phyloP scores from a whole-genome alignment of 306 rosid species.

The Bauhinia variegata region DNA sequence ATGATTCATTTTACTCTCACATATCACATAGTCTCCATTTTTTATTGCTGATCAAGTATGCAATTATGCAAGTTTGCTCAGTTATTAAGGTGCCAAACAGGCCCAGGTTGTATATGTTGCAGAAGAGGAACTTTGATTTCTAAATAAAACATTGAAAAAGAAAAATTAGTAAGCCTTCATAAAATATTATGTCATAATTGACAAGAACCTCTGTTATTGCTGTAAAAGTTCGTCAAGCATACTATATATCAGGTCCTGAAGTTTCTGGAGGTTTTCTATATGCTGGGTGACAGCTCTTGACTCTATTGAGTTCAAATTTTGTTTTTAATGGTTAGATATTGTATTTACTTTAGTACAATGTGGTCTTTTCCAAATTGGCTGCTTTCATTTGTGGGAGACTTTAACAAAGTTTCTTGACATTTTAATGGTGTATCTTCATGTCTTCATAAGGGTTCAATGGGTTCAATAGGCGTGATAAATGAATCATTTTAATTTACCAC shows the following conservation, averaged over 20 bases:
- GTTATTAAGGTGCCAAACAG: slow-evolving; percentile 18
- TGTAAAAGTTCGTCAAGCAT: slow-evolving; percentile 24
- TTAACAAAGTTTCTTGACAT: neutral
- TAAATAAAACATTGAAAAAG: slow-evolving; percentile 13
- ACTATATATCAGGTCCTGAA: too few species aligned
- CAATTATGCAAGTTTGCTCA: slow-evolving; percentile 13
- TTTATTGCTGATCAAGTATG: slow-evolving; percentile 7
- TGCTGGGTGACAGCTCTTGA: too few species aligned
- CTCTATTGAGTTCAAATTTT: too few species aligned
- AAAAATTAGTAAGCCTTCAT: neutral
- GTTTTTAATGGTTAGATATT: too few species aligned
- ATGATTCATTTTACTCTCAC: neutral
- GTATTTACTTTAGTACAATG: too few species aligned
- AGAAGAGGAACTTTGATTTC: neutral
- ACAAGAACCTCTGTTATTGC: slow-evolving; percentile 6
- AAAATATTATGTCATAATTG: neutral
- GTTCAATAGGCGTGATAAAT: slow-evolving; percentile 11
- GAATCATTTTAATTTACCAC: slow-evolving; percentile 10
- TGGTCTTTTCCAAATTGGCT: too few species aligned
- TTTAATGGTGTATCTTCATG: neutral
- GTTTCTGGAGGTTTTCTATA: too few species aligned
- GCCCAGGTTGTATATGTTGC: slow-evolving; percentile 1
- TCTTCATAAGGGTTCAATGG: slow-evolving; percentile 12
- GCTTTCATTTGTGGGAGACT: neutral
- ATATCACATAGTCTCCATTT: slow-evolving; percentile 2